These are phyloP conservation scores for Fusarium torulosum DNA, from an alignment of 2,329 filamentous ascomycete species.

Conservation along the genomic window DNA sequence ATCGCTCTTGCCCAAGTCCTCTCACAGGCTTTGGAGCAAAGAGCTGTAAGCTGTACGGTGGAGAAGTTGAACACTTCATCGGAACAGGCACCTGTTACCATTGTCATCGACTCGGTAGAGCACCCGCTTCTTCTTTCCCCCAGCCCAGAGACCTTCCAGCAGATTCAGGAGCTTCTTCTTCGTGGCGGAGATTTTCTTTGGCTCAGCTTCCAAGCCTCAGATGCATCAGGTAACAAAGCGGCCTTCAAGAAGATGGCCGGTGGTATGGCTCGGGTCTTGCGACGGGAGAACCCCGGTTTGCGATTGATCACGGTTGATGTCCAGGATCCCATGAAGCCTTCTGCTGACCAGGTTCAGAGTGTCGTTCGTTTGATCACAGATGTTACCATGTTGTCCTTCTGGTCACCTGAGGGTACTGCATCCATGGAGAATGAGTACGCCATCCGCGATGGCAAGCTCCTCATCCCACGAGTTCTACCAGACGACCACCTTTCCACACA, in stretches of 20 bases:
- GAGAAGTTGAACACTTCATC: background rate
- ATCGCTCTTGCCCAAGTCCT: background rate
- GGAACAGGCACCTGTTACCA: background rate
- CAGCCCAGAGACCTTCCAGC: slow-evolving; percentile 5
- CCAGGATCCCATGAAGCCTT: background rate
- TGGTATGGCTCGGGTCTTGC: slow-evolving; percentile 10
- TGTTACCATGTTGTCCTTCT: background rate
- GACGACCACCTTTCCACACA: background rate
- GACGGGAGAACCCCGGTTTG: slow-evolving; percentile 13
- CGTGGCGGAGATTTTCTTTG: slow-evolving; percentile 2
- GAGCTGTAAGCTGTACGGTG: background rate
- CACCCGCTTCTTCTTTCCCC: background rate
- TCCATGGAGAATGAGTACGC: slow-evolving; percentile 2
- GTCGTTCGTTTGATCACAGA: background rate
- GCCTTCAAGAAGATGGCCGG: slow-evolving; percentile 11
- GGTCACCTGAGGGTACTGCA: background rate
- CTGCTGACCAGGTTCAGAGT: background rate
- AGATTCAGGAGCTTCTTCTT: background rate
- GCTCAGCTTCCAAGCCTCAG: slow-evolving; percentile 4
- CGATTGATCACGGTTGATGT: slow-evolving; percentile 9
- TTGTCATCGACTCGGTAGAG: slow-evolving; percentile 4
- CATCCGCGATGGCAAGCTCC: background rate
- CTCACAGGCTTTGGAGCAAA: background rate
- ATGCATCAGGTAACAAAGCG: background rate
- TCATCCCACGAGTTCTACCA: slow-evolving; percentile 8